Percentiles rank a stretch among this genome's conserved stretches.
These are phyloP conservation scores for Centrapalus pauciflorus DNA, from an alignment of 129 eudicot species.

Conservation along the genomic window DNA sequence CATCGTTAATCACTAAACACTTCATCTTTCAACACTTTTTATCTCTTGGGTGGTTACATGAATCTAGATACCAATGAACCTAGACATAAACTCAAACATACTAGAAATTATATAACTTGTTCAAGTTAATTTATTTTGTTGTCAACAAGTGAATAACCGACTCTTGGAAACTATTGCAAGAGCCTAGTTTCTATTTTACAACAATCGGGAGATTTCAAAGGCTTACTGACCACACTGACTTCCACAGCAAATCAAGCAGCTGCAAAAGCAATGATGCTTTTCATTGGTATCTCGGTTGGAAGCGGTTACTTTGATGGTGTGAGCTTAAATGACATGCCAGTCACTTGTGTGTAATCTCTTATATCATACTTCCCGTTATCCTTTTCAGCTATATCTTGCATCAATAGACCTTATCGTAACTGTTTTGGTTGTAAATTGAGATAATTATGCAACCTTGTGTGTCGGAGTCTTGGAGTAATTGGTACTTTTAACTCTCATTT, in stretches of 20 bases:
- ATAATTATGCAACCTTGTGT: no score
- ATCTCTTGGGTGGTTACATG: no score
- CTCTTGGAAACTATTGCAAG: constrained; percentile 46
- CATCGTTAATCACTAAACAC: no score
- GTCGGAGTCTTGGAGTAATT: no score
- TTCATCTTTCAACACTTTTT: no score
- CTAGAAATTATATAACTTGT: no score
- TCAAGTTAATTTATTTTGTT: no score
- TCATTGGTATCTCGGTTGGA: constrained; percentile 55
- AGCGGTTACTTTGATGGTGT: constrained; percentile 59
- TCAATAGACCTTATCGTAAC: neutral
- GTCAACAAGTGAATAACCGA: constrained; percentile 32
- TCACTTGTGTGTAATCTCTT: constrained; percentile 48
- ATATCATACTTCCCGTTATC: neutral
- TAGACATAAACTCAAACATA: no score
- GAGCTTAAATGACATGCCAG: constrained; percentile 64
- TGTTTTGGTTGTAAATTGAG: constrained; percentile 1
- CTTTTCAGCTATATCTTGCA: neutral
- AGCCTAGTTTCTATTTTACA: constrained; percentile 58
- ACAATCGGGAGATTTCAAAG: constrained; percentile 53
- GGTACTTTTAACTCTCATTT: no score
- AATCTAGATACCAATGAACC: no score
- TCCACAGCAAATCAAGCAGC: no score
- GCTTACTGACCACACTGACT: constrained; percentile 58
- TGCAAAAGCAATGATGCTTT: constrained; percentile 70